Evolutionary conservation across 1,139 yeast genomes (phyloP).

Genomic region (Entelexis paramagnoliae): DNA sequence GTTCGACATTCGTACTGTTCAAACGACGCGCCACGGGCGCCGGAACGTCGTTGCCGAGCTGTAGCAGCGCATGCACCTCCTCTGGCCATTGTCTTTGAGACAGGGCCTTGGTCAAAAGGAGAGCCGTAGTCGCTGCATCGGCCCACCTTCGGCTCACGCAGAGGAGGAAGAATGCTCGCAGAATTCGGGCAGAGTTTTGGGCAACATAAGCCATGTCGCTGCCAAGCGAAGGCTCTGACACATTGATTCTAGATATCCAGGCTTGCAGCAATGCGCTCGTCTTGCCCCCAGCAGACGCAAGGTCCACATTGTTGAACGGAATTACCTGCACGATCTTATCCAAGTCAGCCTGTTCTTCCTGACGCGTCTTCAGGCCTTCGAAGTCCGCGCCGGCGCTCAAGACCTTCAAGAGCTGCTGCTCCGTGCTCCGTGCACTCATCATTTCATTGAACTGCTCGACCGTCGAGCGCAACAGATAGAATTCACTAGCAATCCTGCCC

Average conservation of each 20-base stretch:
- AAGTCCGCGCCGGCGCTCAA: slow-evolving; percentile 91
- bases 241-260: slow-evolving; percentile 62
- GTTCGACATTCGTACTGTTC: slow-evolving; percentile 53
- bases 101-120: slow-evolving; percentile 74
- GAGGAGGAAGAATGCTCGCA: slow-evolving; percentile 78
- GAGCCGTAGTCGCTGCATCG: slow-evolving; percentile 55
- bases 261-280: slow-evolving; percentile 83
- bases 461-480: slow-evolving; percentile 72
- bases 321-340: slow-evolving; percentile 35
- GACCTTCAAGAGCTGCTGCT: slow-evolving; percentile 83
- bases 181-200: slow-evolving; percentile 86
- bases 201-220: slow-evolving; percentile 92
- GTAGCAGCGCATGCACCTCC: slow-evolving; percentile 72
- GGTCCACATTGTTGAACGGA: slow-evolving; percentile 26
- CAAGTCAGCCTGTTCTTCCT: slow-evolving; percentile 74
- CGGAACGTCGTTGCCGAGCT: slow-evolving; percentile 64
- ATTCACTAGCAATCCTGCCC: slow-evolving; percentile 92
- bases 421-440: slow-evolving; percentile 77
- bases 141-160: slow-evolving; percentile 92
- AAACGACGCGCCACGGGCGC: slow-evolving; percentile 49
- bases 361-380: slow-evolving; percentile 78
- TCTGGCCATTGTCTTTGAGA: slow-evolving; percentile 81
- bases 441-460: slow-evolving; percentile 82
- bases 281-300: slow-evolving; percentile 72
- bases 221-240: slow-evolving; percentile 64